These are phyloP conservation scores for Phaeosphaeriaceae sp. DNA, from an alignment of 2,329 filamentous ascomycete genomes.

Conservation along the genomic window DNA sequence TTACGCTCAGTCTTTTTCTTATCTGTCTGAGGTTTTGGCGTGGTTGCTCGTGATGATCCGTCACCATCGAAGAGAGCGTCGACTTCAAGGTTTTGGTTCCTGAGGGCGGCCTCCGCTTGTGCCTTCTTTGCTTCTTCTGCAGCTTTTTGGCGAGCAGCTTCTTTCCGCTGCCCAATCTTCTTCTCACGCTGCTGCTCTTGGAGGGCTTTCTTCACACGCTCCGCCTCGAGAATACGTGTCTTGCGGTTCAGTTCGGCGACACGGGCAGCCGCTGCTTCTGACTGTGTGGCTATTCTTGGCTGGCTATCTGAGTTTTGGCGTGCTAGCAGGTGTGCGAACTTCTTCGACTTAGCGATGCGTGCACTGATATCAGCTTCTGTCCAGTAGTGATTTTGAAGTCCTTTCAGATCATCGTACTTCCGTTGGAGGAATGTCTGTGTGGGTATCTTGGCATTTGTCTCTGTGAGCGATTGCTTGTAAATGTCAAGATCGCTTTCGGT, in stretches of 20 bases:
- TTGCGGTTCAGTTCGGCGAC: conserved; percentile 82
- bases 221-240: conserved; percentile 84
- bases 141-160: conserved; percentile 55
- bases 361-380: conserved; percentile 82
- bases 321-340: conserved; percentile 57
- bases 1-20: conserved; percentile 62
- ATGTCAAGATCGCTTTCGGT: conserved; percentile 86
- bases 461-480: conserved; percentile 74
- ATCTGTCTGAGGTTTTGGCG: conserved; percentile 54
- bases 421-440: conserved; percentile 71
- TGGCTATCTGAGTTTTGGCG: conserved; percentile 71
- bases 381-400: conserved; percentile 78
- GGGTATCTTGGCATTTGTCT: conserved; percentile 73
- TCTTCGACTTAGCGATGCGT: conserved; percentile 72
- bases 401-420: conserved; percentile 83
- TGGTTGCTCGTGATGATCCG: conserved; percentile 48
- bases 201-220: conserved; percentile 89
- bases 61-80: conserved; percentile 58
- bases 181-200: conserved; percentile 69
- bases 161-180: conserved; percentile 42
- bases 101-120: conserved; percentile 33
- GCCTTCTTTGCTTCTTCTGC: conserved; percentile 60
- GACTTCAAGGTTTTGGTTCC: conserved; percentile 41
- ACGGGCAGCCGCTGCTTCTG: conserved; percentile 75
- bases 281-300: conserved; percentile 61